Evolutionary conservation across 108 stramenopile species (phyloP), one percentile per base, ranked within the genome.

Genomic region (Epipyxis sp.): DNA sequence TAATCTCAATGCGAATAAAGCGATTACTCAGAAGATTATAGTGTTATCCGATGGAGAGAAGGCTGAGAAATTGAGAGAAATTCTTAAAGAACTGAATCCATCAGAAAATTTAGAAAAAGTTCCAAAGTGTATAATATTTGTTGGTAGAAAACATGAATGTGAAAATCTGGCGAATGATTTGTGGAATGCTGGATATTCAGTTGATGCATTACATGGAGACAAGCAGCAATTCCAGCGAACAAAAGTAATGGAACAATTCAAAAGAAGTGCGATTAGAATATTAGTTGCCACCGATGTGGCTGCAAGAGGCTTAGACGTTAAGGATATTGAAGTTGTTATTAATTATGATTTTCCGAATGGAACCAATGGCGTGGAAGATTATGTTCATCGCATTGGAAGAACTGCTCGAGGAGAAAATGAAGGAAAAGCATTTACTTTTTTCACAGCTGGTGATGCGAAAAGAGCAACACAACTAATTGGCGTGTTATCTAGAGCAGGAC

Each of bases 1-100:
- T 32, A 80, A 59, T 41, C 82, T 84, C 20, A 82, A 84, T 59
- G 83, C 83, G 32, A 84, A 84, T 78, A 84, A 84, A 79, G 82
- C 81, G 44, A 84, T 84, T 59, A 76, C 10, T 16, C 83, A 84
- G 78, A 76, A 80, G 44, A 71, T 84, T 6, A 29, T 69, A 35
- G 82, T 84, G 78, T 59, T 81, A 1, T 35, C 39, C 34, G 83
- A 84, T 57, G 77, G 81, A 61, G 83, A 84, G 39, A 84, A 84
- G 76, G n/a, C 67, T 1, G 80, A 77, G 58, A 80, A 79, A 59
- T 69, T 84, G 1, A 82, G 79, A 79, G 82, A 83, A 71, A 78
- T 84, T 40, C 58, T 84, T 27, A 79, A 45, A 40, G 35, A 39
- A 10, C 20, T 45, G 6, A 79, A 67, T 45, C 10, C 78, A 1